A percentile compares a stretch with the other conserved stretches of the same genome.
Evolutionary conservation across 371 early-diverging fungal species (phyloP).

Genomic region (Syncephalastrum contaminatum): DNA sequence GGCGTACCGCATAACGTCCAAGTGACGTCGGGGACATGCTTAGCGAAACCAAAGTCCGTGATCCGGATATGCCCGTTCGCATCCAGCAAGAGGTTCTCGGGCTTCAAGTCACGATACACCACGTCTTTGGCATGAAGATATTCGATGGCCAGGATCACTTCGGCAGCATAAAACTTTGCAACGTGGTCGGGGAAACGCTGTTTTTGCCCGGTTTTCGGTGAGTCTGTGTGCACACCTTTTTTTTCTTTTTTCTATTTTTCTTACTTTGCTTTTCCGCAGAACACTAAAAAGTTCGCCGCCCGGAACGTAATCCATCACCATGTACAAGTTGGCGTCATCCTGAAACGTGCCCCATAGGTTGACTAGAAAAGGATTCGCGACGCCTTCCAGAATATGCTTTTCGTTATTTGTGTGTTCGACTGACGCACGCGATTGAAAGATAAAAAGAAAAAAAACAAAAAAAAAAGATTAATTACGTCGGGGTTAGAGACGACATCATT

Average conservation of each 20-base stretch:
- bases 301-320: constrained; percentile 97
- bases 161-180: constrained; percentile 80
- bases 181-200: constrained; percentile 86
- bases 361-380: constrained; percentile 93
- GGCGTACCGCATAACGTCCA: constrained; percentile 99
- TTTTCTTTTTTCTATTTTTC: constrained; percentile 12
- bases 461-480: no score
- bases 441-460: background rate
- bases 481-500: no score
- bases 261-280: constrained; percentile 63
- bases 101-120: constrained; percentile 93
- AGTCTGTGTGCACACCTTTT: background rate
- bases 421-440: background rate
- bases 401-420: constrained; percentile 99
- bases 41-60: constrained; percentile 99
- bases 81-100: constrained; percentile 88
- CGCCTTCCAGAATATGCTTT: constrained; percentile 85
- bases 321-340: constrained; percentile 82
- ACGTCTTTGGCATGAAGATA: constrained; percentile 88
- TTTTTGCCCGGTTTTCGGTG: background rate
- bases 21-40: constrained; percentile 87
- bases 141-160: constrained; percentile 75
- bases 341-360: constrained; percentile 88
- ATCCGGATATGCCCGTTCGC: constrained; percentile 93
- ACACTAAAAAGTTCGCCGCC: constrained; percentile 96